phyloP scores from a whole-genome alignment of 495 filamentous ascomycete species.

The Copromyces sp. region DNA sequence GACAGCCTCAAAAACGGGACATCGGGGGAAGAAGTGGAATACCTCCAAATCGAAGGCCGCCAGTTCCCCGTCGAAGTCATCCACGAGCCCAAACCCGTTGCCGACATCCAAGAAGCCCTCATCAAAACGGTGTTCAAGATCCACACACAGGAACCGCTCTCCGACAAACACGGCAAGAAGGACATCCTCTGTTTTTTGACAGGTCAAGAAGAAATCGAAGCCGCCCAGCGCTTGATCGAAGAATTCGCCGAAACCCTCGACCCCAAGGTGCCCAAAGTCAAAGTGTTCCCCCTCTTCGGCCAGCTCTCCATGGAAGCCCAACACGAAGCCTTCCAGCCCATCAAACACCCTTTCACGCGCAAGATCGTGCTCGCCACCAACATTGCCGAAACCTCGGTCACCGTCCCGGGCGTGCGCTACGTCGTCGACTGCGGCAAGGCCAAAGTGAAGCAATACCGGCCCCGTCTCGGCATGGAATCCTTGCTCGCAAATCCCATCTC shows the following conservation, averaged over 20 bases:
- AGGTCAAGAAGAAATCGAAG: constrained; percentile 87
- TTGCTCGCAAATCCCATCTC: constrained; percentile 87
- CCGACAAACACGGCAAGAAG: constrained; percentile 42
- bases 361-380: constrained; percentile 93
- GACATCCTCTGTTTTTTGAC: constrained; percentile 92
- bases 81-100: constrained; percentile 65
- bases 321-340: constrained; percentile 71
- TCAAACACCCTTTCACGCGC: constrained; percentile 59
- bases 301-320: constrained; percentile 58
- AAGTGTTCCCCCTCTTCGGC: constrained; percentile 39
- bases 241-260: constrained; percentile 63
- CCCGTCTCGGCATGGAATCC: constrained; percentile 78
- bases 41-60: constrained; percentile 74
- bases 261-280: constrained; percentile 61
- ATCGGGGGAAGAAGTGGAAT: constrained; percentile 20
- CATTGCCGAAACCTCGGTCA: constrained; percentile 96
- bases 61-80: constrained; percentile 76
- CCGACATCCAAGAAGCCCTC: constrained; percentile 74
- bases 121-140: constrained; percentile 82
- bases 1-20: not conserved
- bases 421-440: constrained; percentile 92
- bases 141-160: constrained; percentile 76
- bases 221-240: constrained; percentile 67
- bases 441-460: constrained; percentile 86
- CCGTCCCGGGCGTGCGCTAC: constrained; percentile 81